phyloP scores from a whole-genome alignment of 352 stramenopile species.

The Globisporangium carolinianum region DNA sequence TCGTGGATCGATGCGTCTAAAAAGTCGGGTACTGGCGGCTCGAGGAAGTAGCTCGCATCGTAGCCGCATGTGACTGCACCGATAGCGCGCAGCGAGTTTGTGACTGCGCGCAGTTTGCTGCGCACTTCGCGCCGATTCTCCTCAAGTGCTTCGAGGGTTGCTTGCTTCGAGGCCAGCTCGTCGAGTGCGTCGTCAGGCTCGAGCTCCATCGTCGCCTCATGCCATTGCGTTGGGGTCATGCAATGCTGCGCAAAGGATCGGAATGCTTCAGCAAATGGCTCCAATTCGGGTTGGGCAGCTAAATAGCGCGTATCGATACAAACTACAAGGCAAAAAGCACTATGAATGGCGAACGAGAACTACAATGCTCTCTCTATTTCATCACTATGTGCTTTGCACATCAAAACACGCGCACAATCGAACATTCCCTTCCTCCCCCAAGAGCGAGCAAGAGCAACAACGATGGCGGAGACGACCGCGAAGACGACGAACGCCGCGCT shows the following conservation, averaged over 20 bases:
- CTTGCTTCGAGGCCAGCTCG: too few relatives aligned
- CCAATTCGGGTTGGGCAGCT: too few relatives aligned
- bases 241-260: too few relatives aligned
- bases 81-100: conserved; percentile 33
- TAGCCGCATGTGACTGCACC: conserved; percentile 51
- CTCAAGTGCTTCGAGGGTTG: too few relatives aligned
- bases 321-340: too few relatives aligned
- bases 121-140: too few relatives aligned
- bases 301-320: too few relatives aligned
- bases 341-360: too few relatives aligned
- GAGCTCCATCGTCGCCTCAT: too few relatives aligned
- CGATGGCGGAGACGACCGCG: conserved; percentile 3
- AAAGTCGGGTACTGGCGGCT: conserved; percentile 18
- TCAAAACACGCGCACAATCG: conserved; percentile 5
- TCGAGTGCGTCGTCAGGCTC: too few relatives aligned
- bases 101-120: conserved; percentile 26
- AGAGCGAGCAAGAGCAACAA: background rate
- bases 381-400: background rate
- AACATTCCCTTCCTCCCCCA: conserved; percentile 7
- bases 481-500: conserved; percentile 46
- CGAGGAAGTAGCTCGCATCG: conserved; percentile 43
- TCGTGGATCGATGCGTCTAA: conserved; percentile 11
- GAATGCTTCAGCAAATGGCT: too few relatives aligned
- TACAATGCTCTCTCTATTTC: background rate
- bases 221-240: too few relatives aligned